Base-by-base conservation (phyloP, 345 rosid species). In the Syzygium jambos region DNA sequence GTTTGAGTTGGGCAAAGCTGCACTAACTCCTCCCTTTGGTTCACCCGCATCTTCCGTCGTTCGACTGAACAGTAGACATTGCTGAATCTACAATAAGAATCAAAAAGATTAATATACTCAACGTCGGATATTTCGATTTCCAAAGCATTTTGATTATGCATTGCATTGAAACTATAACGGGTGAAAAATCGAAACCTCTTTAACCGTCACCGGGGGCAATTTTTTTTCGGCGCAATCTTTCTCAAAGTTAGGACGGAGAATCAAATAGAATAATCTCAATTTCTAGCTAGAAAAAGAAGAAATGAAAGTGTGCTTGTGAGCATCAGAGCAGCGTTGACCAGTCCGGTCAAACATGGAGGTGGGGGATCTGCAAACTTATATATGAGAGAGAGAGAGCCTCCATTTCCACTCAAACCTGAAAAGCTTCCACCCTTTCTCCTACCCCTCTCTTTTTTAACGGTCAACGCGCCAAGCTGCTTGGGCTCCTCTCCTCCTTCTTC, bases 111-210 rank as follows among this genome's bases (percentile, higher is more conserved):
- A 19, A 5, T 17, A 9, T 2, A 73, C 0, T 4, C 0, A 0
- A 38, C 0, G 1, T 4, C 2, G 34, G 9, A 2, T 0, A 2
- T 10, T 22, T 38, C 4, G 7, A 21, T 1, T 38, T 73, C 6
- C 43, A 5, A 43, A 43, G 46, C 7, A 6, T 22, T 22, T 8
- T 9, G 25, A 55, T 57, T 23, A 56, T 7, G 7, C 27, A 3
- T 54, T 8, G 12, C 12, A 9, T 12, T 2, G 2, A 9, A 30
- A 65, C 7, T 65, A 30, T 16, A 1, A 0, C 0, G 0, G 11
- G 30, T 8, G 2, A 3, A 65, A 65, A 30, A 68, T 68, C 4
- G 4, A 1, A 65, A 65, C 1, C 11, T 65, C 7, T 11, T 30
- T 16, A 1, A 65, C 7, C 0, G 8, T 5, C 1, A 5, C 5